Conservation (phyloP, 176 grass and related monocot species). For the Oryza brachyantha region DNA sequence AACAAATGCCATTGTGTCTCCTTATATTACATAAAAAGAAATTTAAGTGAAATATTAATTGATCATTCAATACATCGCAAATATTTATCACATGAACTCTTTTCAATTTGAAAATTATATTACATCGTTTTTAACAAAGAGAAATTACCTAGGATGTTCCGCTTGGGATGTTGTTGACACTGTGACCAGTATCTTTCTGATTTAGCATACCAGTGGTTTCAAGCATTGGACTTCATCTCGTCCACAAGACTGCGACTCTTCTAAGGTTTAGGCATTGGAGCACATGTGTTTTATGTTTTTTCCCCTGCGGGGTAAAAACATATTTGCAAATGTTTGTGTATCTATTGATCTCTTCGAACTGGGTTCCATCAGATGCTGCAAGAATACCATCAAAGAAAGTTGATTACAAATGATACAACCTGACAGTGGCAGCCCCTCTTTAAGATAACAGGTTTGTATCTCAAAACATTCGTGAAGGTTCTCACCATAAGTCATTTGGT, state of each 20-base stretch:
- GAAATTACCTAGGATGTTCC: too few relatives aligned
- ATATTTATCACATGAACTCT: too few relatives aligned
- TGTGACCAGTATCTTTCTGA: not conserved
- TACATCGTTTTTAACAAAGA: too few relatives aligned
- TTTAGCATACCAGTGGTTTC: not conserved
- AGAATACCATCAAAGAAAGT: not conserved
- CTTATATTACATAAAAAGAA: too few relatives aligned
- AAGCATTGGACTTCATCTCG: too few relatives aligned
- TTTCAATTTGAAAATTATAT: too few relatives aligned
- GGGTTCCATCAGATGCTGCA: not conserved
- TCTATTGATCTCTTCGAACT: not conserved
- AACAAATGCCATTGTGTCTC: too few relatives aligned
- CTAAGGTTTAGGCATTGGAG: too few relatives aligned
- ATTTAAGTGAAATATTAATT: too few relatives aligned
- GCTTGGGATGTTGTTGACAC: not conserved
- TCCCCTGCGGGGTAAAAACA: not conserved
- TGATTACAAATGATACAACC: not conserved
- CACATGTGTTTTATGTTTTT: not conserved
- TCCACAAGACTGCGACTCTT: too few relatives aligned
- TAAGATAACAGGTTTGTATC: not conserved
- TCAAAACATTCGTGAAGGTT: not conserved
- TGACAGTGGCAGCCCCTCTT: not conserved
- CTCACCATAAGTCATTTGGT: not conserved
- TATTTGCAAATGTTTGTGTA: too few relatives aligned
- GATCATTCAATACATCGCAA: too few relatives aligned